These are phyloP conservation scores for Viola pubescens DNA, from an alignment of 441 rosid genomes.

Conservation along the genomic window DNA sequence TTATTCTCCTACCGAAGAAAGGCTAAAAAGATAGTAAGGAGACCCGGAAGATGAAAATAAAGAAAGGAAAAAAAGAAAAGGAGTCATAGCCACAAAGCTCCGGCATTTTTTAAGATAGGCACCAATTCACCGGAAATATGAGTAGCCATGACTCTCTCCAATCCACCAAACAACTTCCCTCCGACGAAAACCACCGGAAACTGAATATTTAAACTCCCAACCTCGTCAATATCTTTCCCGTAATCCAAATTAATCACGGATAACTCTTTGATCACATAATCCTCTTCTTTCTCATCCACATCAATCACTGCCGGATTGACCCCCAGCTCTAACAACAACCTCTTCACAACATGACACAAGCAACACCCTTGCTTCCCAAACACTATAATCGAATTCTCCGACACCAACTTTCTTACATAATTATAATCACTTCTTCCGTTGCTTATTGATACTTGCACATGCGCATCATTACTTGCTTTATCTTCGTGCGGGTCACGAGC, in stretches of 20 bases:
- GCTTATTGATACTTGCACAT: background rate
- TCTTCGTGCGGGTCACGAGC: constrained; percentile 1
- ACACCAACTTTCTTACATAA: constrained; percentile 31
- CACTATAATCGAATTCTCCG: constrained; percentile 62
- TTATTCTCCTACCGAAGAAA: background rate
- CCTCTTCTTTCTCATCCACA: constrained; percentile 52
- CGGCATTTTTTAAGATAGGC: constrained; percentile 64
- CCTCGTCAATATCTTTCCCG: background rate
- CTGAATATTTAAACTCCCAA: constrained; percentile 17
- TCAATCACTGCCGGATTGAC: constrained; percentile 65
- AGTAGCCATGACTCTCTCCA: constrained; percentile 68
- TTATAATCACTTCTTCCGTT: constrained; percentile 1
- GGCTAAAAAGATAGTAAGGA: background rate
- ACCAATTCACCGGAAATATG: constrained; percentile 84
- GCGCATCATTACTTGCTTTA: background rate
- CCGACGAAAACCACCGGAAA: constrained; percentile 75
- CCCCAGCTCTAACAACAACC: constrained; percentile 55
- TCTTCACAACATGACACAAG: constrained; percentile 71
- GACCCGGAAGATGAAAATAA: background rate
- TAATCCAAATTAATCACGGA: constrained; percentile 14
- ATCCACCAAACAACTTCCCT: constrained; percentile 75
- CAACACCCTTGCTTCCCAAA: constrained; percentile 70
- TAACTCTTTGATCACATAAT: constrained; percentile 31
- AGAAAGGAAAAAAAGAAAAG: background rate
- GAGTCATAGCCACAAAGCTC: constrained; percentile 73